These are phyloP conservation scores for Malassezia equina DNA, from an alignment of 1,284 basidiomycete species.

Conservation along the genomic window DNA sequence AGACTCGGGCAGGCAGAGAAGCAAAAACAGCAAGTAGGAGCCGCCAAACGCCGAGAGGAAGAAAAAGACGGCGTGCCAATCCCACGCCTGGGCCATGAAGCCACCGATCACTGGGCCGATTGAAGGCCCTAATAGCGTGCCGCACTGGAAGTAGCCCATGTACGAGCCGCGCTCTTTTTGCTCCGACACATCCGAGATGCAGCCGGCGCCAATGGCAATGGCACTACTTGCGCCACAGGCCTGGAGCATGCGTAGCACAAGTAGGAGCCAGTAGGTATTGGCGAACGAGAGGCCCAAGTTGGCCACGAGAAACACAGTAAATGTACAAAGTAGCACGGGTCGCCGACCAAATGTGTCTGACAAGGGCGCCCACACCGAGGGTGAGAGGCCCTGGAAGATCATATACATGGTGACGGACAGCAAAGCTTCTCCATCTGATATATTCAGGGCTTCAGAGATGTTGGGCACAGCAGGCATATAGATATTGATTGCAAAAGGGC, in stretches of 20 bases:
- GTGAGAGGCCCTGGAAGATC: constrained; percentile 57
- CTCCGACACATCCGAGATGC: constrained; percentile 21
- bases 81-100: constrained; percentile 16
- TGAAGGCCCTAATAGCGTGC: constrained; percentile 14
- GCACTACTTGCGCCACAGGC: constrained; percentile 21
- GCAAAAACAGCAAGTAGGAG: constrained; percentile 54
- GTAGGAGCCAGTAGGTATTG: constrained; percentile 56
- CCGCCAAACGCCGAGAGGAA: constrained; percentile 60
- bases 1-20: constrained; percentile 59
- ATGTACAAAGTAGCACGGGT: constrained; percentile 54
- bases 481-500: constrained; percentile 52
- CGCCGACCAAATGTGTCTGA: constrained; percentile 57
- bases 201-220: constrained; percentile 23
- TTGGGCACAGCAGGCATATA: constrained; percentile 68
- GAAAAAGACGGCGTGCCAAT: constrained; percentile 59
- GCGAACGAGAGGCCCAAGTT: constrained; percentile 59
- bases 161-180: constrained; percentile 20
- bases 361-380: constrained; percentile 55
- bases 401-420: constrained; percentile 67
- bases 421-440: constrained; percentile 61
- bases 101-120: constrained; percentile 22
- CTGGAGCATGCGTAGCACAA: constrained; percentile 52
- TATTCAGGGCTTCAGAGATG: constrained; percentile 57
- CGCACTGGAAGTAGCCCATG: constrained; percentile 22
- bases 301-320: constrained; percentile 50